Conservation (phyloP, 768 basidiomycete species). For the Phanerodontia chrysosporium region DNA sequence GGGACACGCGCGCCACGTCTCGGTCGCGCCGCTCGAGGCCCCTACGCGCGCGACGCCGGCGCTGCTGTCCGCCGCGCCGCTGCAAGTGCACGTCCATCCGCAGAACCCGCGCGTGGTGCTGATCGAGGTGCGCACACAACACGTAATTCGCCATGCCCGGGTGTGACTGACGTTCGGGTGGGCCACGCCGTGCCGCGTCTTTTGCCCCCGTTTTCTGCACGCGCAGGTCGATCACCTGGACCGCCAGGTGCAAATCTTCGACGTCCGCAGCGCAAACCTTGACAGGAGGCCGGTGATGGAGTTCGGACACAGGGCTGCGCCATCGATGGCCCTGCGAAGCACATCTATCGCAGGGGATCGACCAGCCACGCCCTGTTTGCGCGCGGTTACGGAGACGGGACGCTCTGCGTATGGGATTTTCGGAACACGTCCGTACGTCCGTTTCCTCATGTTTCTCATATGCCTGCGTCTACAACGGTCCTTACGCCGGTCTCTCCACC, state of each 20-base stretch:
- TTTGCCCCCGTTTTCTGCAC: no score
- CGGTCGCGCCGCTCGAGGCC: slow-evolving; percentile 36
- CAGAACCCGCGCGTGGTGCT: slow-evolving; percentile 36
- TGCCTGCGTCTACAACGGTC: background rate
- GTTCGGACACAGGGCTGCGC: slow-evolving; percentile 36
- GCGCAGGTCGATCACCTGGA: slow-evolving; percentile 45
- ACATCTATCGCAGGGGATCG: slow-evolving; percentile 35
- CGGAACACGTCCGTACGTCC: slow-evolving; percentile 40
- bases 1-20: slow-evolving; percentile 31
- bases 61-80: slow-evolving; percentile 30
- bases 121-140: slow-evolving; percentile 39
- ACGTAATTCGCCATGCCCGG: background rate
- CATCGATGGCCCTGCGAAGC: slow-evolving; percentile 8
- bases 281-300: slow-evolving; percentile 35
- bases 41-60: slow-evolving; percentile 25
- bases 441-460: slow-evolving; percentile 9
- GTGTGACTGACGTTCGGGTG: background rate
- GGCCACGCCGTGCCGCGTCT: no score
- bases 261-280: slow-evolving; percentile 38
- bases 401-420: slow-evolving; percentile 46
- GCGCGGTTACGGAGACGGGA: slow-evolving; percentile 42
- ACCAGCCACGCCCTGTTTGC: slow-evolving; percentile 38
- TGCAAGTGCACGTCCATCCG: slow-evolving; percentile 44
- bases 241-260: slow-evolving; percentile 46
- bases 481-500: slow-evolving; percentile 4